These are phyloP conservation scores for Trichocomaceae sp. DNA, from an alignment of 2,329 filamentous ascomycete species.

Conservation along the genomic window DNA sequence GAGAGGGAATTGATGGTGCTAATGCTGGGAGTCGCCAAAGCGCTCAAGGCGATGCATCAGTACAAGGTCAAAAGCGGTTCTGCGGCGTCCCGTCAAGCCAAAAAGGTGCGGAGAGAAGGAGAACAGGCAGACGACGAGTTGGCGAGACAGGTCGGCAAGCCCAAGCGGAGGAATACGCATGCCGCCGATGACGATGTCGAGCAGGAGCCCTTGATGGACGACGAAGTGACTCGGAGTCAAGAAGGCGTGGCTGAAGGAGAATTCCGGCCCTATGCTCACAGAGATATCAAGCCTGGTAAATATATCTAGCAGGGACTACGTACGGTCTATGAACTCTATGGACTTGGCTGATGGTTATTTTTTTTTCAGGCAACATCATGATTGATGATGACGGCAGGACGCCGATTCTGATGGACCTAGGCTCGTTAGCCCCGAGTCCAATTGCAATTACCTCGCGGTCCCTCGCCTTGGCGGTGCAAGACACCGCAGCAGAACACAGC, in stretches of 20 bases:
- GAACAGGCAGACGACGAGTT: constrained; percentile 47
- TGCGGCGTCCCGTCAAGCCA: constrained; percentile 49
- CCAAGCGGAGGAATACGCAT: constrained; percentile 38
- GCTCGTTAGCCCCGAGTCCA: constrained; percentile 80
- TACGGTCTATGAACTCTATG: not conserved
- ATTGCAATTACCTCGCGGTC: constrained; percentile 85
- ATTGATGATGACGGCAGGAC: constrained; percentile 82
- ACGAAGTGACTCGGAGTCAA: constrained; percentile 61
- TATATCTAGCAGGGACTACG: not conserved
- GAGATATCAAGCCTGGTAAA: constrained; percentile 94
- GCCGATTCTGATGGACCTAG: constrained; percentile 95
- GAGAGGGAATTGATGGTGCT: constrained; percentile 81
- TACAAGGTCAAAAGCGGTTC: constrained; percentile 61
- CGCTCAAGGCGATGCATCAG: constrained; percentile 83
- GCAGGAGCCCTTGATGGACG: constrained; percentile 75
- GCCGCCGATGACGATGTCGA: constrained; percentile 59
- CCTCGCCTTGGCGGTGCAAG: constrained; percentile 84
- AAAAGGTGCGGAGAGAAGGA: constrained; percentile 50
- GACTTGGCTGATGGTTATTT: not conserved
- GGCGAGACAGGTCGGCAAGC: constrained; percentile 30
- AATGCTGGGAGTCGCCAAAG: constrained; percentile 86
- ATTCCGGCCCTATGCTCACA: constrained; percentile 77
- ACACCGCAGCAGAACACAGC: constrained; percentile 89
- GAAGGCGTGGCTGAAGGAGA: constrained; percentile 63
- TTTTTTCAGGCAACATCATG: constrained; percentile 81